Base-by-base conservation (phyloP, 1,284 basidiomycete genomes). In the Neonothopanus nambi region DNA sequence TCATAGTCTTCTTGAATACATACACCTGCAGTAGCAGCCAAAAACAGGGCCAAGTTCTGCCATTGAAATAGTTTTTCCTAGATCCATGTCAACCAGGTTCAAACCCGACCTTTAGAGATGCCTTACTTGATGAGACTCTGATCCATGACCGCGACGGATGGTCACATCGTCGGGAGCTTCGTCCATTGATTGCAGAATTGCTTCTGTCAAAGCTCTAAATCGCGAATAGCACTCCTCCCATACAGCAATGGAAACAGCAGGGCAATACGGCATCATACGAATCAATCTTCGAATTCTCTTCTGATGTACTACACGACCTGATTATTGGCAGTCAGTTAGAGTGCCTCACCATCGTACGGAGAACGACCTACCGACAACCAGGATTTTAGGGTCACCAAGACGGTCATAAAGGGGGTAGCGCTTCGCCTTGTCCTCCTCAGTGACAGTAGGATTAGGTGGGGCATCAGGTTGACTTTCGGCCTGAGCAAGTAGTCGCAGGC, bases 11-110 rank as follows among this genome's bases (percentile, higher is more conserved):
- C 83, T 44, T 75, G 73, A 12, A 83, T 69, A 58, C 87, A 91
- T 5, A 84, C 77, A 2, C 87, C 85, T 36, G 89, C 86, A 23
- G 90, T 81, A 1, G 91, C 82, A 15, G 90, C 84, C 39, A 96
- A 71, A 68, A 91, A 92, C 24, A 93, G 74, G 0, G 91, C 88
- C 20, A 93, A 75, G 67, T 96, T 94, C 64, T 93, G 89, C 94
- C 94, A 97, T 60, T 93, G 85, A 38, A 79, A 81, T 39, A 85
- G 82, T 57, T 86, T 80, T 17, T 93, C 91, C 85, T 91, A 61
- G 9, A 56, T 41, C 35, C 15, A 39, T 4, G 38, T 57, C 11
- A 53, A 51, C 23, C n/a, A n/a, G 4, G 33, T 24, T 43, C 39
- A 7, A 17, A 20, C 17, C 12, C 20, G 13, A 57, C 41, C 3